These are phyloP conservation scores for Solanum gandarillasii DNA, from an alignment of 257 asterid genomes.

Conservation along the genomic window DNA sequence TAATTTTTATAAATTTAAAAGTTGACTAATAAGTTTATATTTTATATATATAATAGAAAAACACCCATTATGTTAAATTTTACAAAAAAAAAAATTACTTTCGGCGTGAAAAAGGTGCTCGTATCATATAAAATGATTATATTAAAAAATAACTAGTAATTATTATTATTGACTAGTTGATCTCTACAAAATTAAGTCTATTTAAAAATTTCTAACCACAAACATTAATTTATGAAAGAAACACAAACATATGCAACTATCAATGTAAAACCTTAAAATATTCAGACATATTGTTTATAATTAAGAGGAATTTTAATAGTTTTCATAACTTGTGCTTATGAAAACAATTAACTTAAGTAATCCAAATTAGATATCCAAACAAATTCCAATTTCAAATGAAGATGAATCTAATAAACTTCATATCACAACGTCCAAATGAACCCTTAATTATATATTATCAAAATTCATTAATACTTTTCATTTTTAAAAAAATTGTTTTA, in stretches of 20 bases:
- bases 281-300: neutral
- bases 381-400: neutral
- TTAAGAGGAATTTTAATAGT: neutral
- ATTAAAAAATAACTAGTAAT: neutral
- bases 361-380: neutral
- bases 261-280: neutral
- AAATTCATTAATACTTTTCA: neutral
- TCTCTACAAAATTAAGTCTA: neutral
- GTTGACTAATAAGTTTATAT: neutral
- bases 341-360: too few relatives aligned
- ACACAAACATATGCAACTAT: neutral
- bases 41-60: neutral
- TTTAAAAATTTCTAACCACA: neutral
- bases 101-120: rapidly evolving
- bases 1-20: neutral
- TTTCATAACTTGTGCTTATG: too few relatives aligned
- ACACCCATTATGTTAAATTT: neutral
- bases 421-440: neutral
- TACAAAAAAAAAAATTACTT: neutral
- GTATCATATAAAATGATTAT: neutral
- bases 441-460: neutral
- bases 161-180: neutral
- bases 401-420: neutral
- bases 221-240: neutral
- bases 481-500: neutral